Conservation (phyloP, 768 basidiomycete species). For the Rhizopogon sp. region DNA sequence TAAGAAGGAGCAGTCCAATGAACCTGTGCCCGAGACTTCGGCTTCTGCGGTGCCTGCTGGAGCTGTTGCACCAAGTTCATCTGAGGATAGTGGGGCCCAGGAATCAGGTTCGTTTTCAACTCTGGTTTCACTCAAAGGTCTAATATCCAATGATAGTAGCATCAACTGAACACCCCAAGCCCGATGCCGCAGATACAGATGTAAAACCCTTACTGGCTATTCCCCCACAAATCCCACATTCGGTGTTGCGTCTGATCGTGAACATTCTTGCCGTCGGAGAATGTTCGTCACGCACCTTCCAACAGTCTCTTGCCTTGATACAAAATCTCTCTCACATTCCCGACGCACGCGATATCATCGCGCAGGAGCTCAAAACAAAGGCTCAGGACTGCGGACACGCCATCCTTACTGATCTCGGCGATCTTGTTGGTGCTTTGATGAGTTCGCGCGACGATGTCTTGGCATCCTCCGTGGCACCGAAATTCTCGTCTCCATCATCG, state of each 20-base stretch:
- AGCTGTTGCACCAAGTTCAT: conserved; percentile 2
- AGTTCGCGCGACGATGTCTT: conserved; percentile 49
- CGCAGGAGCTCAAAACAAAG: conserved; percentile 79
- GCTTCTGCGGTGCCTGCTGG: conserved; percentile 12
- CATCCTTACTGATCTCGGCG: conserved; percentile 72
- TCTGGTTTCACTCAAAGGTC: background rate
- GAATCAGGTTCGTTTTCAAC: background rate
- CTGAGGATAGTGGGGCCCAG: conserved; percentile 5
- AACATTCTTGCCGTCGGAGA: conserved; percentile 98
- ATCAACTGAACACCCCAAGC: conserved; percentile 19
- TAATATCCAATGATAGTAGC: background rate
- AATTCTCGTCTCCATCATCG: conserved; percentile 92
- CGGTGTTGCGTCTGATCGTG: conserved; percentile 86
- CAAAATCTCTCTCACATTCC: conserved; percentile 88
- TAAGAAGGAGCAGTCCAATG: conserved; percentile 30
- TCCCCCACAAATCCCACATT: conserved; percentile 81
- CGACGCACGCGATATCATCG: conserved; percentile 83
- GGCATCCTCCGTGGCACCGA: conserved; percentile 69
- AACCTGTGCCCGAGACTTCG: conserved; percentile 13
- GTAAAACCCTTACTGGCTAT: conserved; percentile 54
- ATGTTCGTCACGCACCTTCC: conserved; percentile 95
- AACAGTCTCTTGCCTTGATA: conserved; percentile 86
- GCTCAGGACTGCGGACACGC: conserved; percentile 84
- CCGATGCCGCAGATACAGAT: conserved; percentile 18
- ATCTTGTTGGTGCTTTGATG: conserved; percentile 62